Evolutionary conservation across 768 basidiomycete species (phyloP), one percentile per base, ranked within the genome.

Genomic region (Pholiota molesta): DNA sequence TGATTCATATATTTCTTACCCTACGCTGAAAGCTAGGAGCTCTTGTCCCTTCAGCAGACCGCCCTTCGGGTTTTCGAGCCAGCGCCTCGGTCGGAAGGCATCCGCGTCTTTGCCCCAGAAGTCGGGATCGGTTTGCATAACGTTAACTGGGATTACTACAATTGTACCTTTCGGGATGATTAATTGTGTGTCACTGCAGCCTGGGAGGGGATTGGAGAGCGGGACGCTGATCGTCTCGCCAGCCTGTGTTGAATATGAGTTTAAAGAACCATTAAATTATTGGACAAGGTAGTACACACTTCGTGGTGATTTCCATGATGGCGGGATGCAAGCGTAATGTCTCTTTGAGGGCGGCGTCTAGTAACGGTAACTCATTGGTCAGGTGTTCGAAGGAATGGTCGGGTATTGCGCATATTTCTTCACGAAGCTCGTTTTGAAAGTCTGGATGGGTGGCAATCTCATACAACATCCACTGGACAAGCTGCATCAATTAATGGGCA

Each of bases 251-350:
- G 10, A 31, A 17, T 52, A 3, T 16, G 28, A 26, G 17, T 19
- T 52, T 5, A 9, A 35, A 37, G 8, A 39, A 7, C 14, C 10
- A 11, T 21, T 1, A 21, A 54, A 19, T 9, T 21, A n/a, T 52
- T 42, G 21, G 19, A 42, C 33, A 11, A 29, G 35, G 19, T 47
- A 28, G 29, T 39, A 67, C 64, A 54, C 40, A 82, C 85, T 74
- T 86, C 83, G 59, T 90, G 87, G 66, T 88, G 85, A 64, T 89
- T 88, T 89, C 87, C 29, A 85, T 68, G 35, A 90, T 80, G 1
- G 87, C 79, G 17, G 88, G 83, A 66, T 88, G 85, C 51, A 89
- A 69, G 29, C 88, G 82, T 17, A 90, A 73, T 3, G 83, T 83
- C 71, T 89, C 88, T 66, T 83, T 83, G 49, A 90, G 60, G 9